phyloP scores from a whole-genome alignment of 805 yeast genomes.

The Ogataea naganishii region DNA sequence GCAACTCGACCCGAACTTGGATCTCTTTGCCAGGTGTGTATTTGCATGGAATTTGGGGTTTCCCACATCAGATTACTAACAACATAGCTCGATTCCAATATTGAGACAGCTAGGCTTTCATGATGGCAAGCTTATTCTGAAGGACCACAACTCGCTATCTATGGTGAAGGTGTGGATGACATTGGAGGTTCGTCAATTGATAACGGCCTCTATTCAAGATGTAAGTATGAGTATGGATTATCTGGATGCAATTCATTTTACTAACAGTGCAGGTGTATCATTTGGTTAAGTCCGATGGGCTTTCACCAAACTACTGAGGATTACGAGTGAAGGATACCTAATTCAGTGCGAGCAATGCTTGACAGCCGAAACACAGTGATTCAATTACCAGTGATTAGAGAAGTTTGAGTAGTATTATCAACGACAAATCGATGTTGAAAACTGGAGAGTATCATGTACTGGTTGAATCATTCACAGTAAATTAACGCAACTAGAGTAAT shows the following conservation, averaged over 20 bases:
- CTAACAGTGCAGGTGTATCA: conserved; percentile 29
- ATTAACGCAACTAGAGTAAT: too few relatives aligned
- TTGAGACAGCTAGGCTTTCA: conserved; percentile 70
- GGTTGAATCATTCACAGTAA: too few relatives aligned
- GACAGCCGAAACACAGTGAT: too few relatives aligned
- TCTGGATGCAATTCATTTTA: conserved; percentile 2
- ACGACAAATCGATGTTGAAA: too few relatives aligned
- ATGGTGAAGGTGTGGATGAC: conserved; percentile 92
- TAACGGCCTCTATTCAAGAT: conserved; percentile 75
- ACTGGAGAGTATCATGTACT: too few relatives aligned
- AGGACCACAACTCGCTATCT: conserved; percentile 52
- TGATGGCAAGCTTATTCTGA: conserved; percentile 52
- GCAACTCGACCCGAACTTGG: conserved; percentile 86
- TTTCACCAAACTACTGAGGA: conserved; percentile 55
- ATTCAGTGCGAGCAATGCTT: too few relatives aligned
- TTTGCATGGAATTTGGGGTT: conserved; percentile 31
- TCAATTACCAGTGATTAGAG: too few relatives aligned
- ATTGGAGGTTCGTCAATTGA: conserved; percentile 78
- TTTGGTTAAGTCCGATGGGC: conserved; percentile 53
- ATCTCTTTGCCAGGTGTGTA: conserved; percentile 93
- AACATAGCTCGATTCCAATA: conserved; percentile 72
- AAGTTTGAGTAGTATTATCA: too few relatives aligned
- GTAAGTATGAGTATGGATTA: conserved; percentile 32
- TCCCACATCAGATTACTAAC: too few relatives aligned
- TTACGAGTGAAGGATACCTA: too few relatives aligned